These are phyloP conservation scores for Coemansia sp. DNA, from an alignment of 192 early-diverging fungal species.

Conservation along the genomic window DNA sequence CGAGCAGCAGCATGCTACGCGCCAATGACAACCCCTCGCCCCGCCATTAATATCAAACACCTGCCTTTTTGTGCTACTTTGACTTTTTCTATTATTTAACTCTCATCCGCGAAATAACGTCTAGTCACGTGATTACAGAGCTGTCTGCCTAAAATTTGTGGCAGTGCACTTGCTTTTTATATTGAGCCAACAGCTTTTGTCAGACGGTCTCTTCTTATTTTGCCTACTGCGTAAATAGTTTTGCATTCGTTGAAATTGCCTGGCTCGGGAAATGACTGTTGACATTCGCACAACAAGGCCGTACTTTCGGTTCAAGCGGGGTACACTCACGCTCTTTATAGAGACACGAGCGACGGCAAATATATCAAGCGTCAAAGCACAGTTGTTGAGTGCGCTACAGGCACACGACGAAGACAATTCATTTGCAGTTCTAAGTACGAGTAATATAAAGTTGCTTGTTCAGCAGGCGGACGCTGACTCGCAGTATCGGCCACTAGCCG, in stretches of 20 bases:
- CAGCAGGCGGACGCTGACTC: neutral
- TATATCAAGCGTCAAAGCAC: slow-evolving; percentile 17
- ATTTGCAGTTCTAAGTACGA: slow-evolving; percentile 11
- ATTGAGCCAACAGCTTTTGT: too few relatives aligned
- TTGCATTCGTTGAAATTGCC: neutral
- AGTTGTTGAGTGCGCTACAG: slow-evolving; percentile 27
- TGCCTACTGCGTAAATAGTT: too few relatives aligned
- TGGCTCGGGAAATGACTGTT: slow-evolving; percentile 9
- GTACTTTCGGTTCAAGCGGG: slow-evolving; percentile 48
- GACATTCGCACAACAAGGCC: slow-evolving; percentile 27
- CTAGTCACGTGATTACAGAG: neutral
- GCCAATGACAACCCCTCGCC: slow-evolving; percentile 7
- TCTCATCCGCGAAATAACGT: neutral
- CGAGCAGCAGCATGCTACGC: slow-evolving; percentile 22
- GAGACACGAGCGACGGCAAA: slow-evolving; percentile 13
- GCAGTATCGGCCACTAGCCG: slow-evolving; percentile 1
- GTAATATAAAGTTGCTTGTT: slow-evolving; percentile 21
- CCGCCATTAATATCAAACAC: neutral
- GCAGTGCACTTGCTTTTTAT: neutral
- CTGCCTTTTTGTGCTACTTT: neutral
- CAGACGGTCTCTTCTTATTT: too few relatives aligned
- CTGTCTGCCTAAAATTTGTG: neutral
- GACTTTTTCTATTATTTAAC: neutral
- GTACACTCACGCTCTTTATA: slow-evolving; percentile 37
- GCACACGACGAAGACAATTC: slow-evolving; percentile 22